phyloP scores from a whole-genome alignment of 2,329 filamentous ascomycete genomes.

The Cladobotryum protrusum region DNA sequence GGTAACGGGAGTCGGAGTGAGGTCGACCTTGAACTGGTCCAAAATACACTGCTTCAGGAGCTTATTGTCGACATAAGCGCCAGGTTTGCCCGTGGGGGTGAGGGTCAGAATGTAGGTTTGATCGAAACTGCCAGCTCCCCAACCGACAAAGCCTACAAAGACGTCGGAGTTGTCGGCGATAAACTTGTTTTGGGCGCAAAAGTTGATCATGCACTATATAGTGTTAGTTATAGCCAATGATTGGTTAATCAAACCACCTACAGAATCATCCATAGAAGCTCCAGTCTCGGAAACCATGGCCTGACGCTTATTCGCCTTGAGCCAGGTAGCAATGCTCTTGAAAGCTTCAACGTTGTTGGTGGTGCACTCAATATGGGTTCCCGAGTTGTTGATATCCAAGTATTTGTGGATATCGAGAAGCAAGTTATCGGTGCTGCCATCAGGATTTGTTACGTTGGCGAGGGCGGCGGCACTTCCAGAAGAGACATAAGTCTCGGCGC shows the following conservation, averaged over 20 bases:
- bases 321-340: conserved; percentile 37
- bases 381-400: conserved; percentile 51
- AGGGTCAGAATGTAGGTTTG: conserved; percentile 36
- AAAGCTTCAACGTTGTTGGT: conserved; percentile 48
- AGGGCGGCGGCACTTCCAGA: conserved; percentile 47
- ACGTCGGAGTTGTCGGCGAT: conserved; percentile 42
- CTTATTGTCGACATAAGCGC: conserved; percentile 30
- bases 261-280: conserved; percentile 36
- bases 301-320: conserved; percentile 41
- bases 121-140: conserved; percentile 41
- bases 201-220: conserved; percentile 35
- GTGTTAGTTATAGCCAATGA: conserved; percentile 6
- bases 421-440: conserved; percentile 50
- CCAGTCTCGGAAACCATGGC: conserved; percentile 50
- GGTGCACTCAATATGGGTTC: conserved; percentile 45
- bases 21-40: conserved; percentile 25
- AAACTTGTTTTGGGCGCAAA: conserved; percentile 41
- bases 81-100: conserved; percentile 28
- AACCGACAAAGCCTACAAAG: conserved; percentile 40
- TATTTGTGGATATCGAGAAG: conserved; percentile 57
- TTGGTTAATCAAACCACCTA: conserved; percentile 17
- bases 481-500: conserved; percentile 41
- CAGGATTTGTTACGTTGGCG: conserved; percentile 49
- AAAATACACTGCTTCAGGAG: conserved; percentile 38
- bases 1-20: conserved; percentile 5